These are phyloP conservation scores for Hyparrhenia diplandra DNA, from an alignment of 176 grass and related monocot genomes.

Conservation along the genomic window DNA sequence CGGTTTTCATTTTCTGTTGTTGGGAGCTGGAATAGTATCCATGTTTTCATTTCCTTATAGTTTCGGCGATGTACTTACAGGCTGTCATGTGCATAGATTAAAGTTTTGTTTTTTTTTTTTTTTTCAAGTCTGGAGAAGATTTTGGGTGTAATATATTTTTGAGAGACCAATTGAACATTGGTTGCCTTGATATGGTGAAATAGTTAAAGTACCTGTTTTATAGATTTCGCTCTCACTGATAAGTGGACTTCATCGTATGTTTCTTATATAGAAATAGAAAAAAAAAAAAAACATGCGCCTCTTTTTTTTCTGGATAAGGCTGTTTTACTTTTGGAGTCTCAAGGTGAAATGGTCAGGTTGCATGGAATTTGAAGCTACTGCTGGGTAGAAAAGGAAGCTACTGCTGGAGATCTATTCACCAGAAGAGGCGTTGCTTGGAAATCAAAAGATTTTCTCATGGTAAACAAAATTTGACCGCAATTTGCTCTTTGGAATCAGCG, in stretches of 20 bases:
- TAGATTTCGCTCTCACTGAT: background rate
- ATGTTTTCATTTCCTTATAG: background rate
- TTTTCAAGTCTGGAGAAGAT: background rate
- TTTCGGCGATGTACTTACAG: background rate
- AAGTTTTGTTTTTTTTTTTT: background rate
- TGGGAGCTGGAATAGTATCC: conserved; percentile 4
- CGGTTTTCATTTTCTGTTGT: conserved; percentile 7
- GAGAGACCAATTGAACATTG: background rate
- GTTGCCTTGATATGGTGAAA: background rate
- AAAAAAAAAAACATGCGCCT: background rate
- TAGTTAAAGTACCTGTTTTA: background rate
- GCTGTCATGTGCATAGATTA: conserved; percentile 25
- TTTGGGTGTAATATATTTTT: background rate
- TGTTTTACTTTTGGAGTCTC: background rate
- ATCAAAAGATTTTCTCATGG: no score
- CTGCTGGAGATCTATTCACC: background rate
- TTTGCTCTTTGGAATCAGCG: background rate
- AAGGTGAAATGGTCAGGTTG: background rate
- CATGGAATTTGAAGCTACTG: background rate
- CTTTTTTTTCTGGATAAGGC: background rate
- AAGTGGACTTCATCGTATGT: background rate
- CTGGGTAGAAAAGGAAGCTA: background rate
- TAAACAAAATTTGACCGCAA: no score
- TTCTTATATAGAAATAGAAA: background rate
- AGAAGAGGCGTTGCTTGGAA: background rate